Conservation (phyloP, 495 filamentous ascomycete species). For the Podospora tetraspora region DNA sequence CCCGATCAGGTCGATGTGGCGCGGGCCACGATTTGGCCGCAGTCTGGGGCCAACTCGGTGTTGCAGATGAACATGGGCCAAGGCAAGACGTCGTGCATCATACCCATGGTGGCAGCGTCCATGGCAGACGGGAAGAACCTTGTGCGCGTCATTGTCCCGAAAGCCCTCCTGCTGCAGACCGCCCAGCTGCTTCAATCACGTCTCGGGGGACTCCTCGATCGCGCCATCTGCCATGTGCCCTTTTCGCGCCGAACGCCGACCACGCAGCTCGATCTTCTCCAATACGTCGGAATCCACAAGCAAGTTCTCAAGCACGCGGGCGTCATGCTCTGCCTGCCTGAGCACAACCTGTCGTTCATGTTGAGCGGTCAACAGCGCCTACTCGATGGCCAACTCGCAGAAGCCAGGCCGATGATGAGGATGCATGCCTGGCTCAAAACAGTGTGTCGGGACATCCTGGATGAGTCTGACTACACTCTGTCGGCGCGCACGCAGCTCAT, state of each 20-base stretch:
- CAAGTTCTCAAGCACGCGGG: conserved; percentile 29
- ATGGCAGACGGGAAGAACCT: conserved; percentile 45
- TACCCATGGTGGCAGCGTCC: conserved; percentile 48
- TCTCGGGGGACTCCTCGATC: conserved; percentile 44
- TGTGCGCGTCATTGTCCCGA: conserved; percentile 46
- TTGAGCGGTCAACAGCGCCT: conserved; percentile 46
- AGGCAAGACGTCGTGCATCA: conserved; percentile 49
- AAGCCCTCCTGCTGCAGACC: conserved; percentile 47
- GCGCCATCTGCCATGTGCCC: conserved; percentile 43
- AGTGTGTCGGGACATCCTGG: conserved; percentile 48
- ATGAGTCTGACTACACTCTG: conserved; percentile 53
- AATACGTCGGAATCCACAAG: conserved; percentile 36
- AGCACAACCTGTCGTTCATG: conserved; percentile 50
- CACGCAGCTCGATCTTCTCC: conserved; percentile 20
- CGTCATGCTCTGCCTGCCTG: conserved; percentile 46
- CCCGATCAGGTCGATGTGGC: conserved; percentile 50
- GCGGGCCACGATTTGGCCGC: conserved; percentile 44
- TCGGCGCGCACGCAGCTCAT: conserved; percentile 45
- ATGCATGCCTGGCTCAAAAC: conserved; percentile 45
- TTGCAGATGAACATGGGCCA: conserved; percentile 53
- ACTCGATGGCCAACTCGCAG: conserved; percentile 31
- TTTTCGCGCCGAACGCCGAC: conserved; percentile 46
- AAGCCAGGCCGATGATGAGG: conserved; percentile 38
- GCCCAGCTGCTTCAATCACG: conserved; percentile 44
- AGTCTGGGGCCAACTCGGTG: conserved; percentile 44